Base-by-base conservation (phyloP, 108 stramenopile genomes). In the Pseudonitzschia delicatissima region DNA sequence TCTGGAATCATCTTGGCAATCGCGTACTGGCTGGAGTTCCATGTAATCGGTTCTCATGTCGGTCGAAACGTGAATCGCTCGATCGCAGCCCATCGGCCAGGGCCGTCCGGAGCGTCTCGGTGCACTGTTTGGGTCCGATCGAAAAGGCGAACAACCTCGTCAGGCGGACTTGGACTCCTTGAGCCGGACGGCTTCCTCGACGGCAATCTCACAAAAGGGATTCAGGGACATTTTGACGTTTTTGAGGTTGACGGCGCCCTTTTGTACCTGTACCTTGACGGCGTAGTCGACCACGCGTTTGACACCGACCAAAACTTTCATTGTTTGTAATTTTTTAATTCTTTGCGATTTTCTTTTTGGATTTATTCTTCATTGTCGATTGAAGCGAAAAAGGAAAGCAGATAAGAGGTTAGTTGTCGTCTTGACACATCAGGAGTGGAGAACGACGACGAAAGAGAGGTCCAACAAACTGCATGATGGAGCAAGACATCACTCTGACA, bases 181-280 rank as follows among this genome's bases (percentile, higher is more conserved):
- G 63, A 98, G 76, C 25, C 94, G 95, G 39, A 99, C 93, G 48
- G 97, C 98, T 71, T 99, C 98, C 86, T 99, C 99, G 35, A 92
- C 74, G 51, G 90, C 92, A 67, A 98, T 96, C 80, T 99, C 98
- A 75, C 99, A 99, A 77, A 99, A 99, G n/a, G 99, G 99, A 77
- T 99, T 99, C 94, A 99, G 87, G 63, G 88, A 87, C 96, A 98
- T 98, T 82, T 99, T 99, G 45, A 98, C 96, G 71, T 98, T 99
- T 70, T 81, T 80, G 40, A 97, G 81, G 60, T 99, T 97, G 37
- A 99, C 97, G 70, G 95, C 85, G 69, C 92, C 92, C 52, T 97
- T 83, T 48, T 87, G 81, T 48, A 99, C 96, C 44, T 98, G 95
- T 63, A 99, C 97, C 76, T 97, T 98, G 63, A 98, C 98, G 44